These are phyloP conservation scores for Pelargonium myrrhifolium DNA, from an alignment of 441 rosid genomes.

Conservation along the genomic window DNA sequence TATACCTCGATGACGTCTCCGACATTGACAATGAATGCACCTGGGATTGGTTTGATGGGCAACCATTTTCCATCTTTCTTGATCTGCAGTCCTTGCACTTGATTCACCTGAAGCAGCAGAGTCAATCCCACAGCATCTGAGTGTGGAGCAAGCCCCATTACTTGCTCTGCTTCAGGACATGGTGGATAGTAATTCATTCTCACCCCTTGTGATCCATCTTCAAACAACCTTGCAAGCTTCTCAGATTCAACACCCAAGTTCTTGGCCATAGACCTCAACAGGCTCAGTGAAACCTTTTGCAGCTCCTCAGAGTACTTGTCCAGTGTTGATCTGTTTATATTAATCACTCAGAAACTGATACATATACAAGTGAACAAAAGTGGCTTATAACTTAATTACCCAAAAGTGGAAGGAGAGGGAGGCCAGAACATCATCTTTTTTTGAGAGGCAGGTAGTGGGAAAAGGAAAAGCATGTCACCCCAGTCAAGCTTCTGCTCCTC, in stretches of 20 bases:
- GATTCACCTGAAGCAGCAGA: constrained; percentile 30
- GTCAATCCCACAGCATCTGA: constrained; percentile 39
- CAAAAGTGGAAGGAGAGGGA: constrained; percentile 12
- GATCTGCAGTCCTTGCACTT: constrained; percentile 38
- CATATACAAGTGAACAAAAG: too few species aligned
- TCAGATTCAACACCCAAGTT: constrained; percentile 30
- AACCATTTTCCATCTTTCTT: constrained; percentile 35
- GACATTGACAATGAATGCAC: constrained; percentile 34
- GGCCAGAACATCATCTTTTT: constrained; percentile 34
- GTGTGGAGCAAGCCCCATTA: constrained; percentile 34
- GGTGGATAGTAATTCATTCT: constrained; percentile 44
- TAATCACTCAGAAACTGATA: too few species aligned
- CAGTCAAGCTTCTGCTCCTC: constrained; percentile 46
- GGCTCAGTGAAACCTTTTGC: constrained; percentile 14
- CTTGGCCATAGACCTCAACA: constrained; percentile 27
- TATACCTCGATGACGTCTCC: constrained; percentile 42
- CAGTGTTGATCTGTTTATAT: constrained; percentile 21
- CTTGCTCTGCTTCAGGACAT: constrained; percentile 24
- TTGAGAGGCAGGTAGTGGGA: constrained; percentile 19
- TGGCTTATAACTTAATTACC: too few species aligned
- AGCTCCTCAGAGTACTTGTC: constrained; percentile 28
- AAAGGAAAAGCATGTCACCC: constrained; percentile 41
- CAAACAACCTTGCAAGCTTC: constrained; percentile 20
- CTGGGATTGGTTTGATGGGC: constrained; percentile 30
- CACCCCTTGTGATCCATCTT: constrained; percentile 28